Conservation (phyloP, 148 eudicot species). For the Cornus suecica region DNA sequence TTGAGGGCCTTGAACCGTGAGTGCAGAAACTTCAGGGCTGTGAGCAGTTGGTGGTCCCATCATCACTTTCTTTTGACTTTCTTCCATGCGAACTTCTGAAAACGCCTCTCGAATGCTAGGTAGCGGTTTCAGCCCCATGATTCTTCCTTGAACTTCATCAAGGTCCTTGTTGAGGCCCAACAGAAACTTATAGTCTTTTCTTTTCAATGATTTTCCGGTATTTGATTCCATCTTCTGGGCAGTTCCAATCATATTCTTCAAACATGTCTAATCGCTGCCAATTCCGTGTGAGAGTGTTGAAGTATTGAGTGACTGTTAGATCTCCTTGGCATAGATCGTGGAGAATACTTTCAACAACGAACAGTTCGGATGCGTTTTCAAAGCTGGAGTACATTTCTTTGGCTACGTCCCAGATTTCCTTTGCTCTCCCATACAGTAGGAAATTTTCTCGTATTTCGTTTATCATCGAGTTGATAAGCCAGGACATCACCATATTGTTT, state of each 20-base stretch:
- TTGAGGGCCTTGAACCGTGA: not conserved
- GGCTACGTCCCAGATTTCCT: slow-evolving; percentile 2
- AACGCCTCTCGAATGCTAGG: not conserved
- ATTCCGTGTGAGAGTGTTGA: not conserved
- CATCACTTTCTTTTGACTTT: not conserved
- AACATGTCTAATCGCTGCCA: slow-evolving; percentile 4
- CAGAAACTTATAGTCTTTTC: not conserved
- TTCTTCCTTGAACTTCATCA: not conserved
- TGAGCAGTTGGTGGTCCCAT: not conserved
- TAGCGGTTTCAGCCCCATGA: not conserved
- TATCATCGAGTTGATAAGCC: slow-evolving; percentile 1
- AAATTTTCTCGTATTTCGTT: slow-evolving; percentile 1
- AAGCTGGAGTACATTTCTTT: not conserved
- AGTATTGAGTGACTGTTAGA: not conserved
- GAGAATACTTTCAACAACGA: not conserved
- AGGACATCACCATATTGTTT: not conserved
- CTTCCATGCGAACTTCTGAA: not conserved
- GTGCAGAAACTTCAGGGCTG: not conserved
- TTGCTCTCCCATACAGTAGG: not conserved
- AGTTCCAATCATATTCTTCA: no score
- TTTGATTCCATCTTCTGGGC: not conserved
- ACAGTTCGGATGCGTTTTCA: not conserved
- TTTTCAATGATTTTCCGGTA: not conserved
- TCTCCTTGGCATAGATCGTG: slow-evolving; percentile 7
- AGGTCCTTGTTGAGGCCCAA: no score